Evolutionary conservation across 495 filamentous ascomycete genomes (phyloP).

Genomic region (Hypoxylon fuscum): DNA sequence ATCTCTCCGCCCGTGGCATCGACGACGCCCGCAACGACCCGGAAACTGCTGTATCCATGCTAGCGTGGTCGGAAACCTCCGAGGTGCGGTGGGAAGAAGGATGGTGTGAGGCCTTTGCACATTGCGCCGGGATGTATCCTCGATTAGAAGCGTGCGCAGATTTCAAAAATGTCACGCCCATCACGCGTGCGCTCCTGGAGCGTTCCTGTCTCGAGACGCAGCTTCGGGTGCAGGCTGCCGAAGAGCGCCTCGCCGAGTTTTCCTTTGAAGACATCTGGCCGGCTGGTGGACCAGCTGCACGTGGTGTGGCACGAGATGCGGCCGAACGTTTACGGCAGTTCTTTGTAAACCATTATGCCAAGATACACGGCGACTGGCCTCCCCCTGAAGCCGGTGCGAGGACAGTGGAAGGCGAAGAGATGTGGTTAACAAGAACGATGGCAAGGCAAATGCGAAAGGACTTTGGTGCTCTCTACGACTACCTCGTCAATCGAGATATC

Average conservation of each 20-base stretch:
- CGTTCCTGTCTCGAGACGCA: constrained; percentile 69
- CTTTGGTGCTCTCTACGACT: constrained; percentile 75
- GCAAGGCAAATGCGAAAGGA: constrained; percentile 68
- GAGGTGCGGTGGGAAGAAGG: constrained; percentile 70
- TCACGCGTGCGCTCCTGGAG: constrained; percentile 71
- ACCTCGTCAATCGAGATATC: constrained; percentile 74
- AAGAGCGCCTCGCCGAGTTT: constrained; percentile 66
- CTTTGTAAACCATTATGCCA: constrained; percentile 62
- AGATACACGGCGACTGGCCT: constrained; percentile 66
- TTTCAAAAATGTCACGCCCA: constrained; percentile 65
- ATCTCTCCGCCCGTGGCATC: constrained; percentile 64
- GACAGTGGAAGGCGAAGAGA: constrained; percentile 57
- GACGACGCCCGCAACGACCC: constrained; percentile 74
- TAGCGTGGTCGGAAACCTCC: constrained; percentile 70
- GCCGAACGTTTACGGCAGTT: constrained; percentile 67
- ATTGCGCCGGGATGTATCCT: constrained; percentile 71
- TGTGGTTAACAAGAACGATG: constrained; percentile 69
- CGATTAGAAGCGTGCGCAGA: constrained; percentile 64
- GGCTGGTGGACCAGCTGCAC: constrained; percentile 36
- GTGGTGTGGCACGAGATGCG: constrained; percentile 52
- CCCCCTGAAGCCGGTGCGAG: constrained; percentile 51
- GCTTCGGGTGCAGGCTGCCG: constrained; percentile 67
- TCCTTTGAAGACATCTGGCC: constrained; percentile 73
- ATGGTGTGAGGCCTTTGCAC: constrained; percentile 73
- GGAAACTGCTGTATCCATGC: constrained; percentile 65